These are phyloP conservation scores for Zygoascus flipseniorum DNA, from an alignment of 805 yeast species.

Conservation along the genomic window DNA sequence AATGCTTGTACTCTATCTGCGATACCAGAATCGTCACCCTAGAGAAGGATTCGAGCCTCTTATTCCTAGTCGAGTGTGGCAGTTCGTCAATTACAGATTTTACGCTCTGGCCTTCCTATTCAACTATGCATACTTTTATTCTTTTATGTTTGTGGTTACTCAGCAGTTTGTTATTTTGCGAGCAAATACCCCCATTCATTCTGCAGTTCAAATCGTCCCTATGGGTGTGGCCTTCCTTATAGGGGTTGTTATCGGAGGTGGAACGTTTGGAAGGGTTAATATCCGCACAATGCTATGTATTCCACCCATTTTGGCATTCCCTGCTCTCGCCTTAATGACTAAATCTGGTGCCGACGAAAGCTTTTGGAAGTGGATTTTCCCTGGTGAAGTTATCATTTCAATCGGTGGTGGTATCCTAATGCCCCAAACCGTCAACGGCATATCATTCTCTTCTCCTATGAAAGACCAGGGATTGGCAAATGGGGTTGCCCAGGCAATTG, in stretches of 20 bases:
- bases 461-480: conserved; percentile 34
- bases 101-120: conserved; percentile 19
- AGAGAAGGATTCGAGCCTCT: conserved; percentile 16
- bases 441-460: conserved; percentile 29
- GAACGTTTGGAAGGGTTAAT: conserved; percentile 12
- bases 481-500: conserved; percentile 31
- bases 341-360: conserved; percentile 16
- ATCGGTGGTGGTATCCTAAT: conserved; percentile 28
- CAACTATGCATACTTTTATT: conserved; percentile 19
- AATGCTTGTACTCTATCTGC: conserved; percentile 13
- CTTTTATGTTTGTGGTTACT: conserved; percentile 17
- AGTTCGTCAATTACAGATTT: conserved; percentile 22
- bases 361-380: conserved; percentile 28
- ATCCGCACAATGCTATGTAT: neutral
- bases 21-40: conserved; percentile 3
- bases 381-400: conserved; percentile 22
- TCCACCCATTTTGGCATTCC: conserved; percentile 14
- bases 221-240: conserved; percentile 25
- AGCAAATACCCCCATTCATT: conserved; percentile 26
- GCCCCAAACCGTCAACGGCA: conserved; percentile 28
- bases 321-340: conserved; percentile 22
- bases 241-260: conserved; percentile 24
- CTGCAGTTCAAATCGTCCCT: conserved; percentile 33
- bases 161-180: conserved; percentile 26
- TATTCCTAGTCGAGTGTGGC: conserved; percentile 25